Conservation (phyloP, 1,139 yeast species). For the Yamadazyma triangularis region DNA sequence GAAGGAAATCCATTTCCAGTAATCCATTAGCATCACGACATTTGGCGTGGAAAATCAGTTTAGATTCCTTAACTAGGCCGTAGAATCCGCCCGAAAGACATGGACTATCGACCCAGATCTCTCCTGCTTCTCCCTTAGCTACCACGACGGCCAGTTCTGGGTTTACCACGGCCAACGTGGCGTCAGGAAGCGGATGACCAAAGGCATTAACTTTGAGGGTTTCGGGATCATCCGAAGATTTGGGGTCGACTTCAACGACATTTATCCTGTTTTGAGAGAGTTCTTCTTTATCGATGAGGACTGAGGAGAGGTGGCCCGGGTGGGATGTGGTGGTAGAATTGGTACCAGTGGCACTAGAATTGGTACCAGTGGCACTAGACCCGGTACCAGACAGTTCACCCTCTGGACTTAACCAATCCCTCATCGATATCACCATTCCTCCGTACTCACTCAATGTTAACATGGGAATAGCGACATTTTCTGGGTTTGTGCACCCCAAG, state of each 20-base stretch:
- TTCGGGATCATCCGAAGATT: conserved; percentile 50
- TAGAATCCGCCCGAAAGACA: conserved; percentile 86
- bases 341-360: too few relatives aligned
- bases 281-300: conserved; percentile 76
- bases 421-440: conserved; percentile 87
- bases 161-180: conserved; percentile 87
- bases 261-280: conserved; percentile 74
- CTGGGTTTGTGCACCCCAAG: conserved; percentile 75
- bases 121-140: conserved; percentile 81
- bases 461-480: conserved; percentile 83
- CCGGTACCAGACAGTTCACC: conserved; percentile 24
- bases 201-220: conserved; percentile 77
- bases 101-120: conserved; percentile 93
- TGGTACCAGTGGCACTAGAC: too few relatives aligned
- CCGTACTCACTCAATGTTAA: conserved; percentile 90
- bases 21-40: conserved; percentile 68
- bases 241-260: conserved; percentile 59
- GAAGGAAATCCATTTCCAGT: conserved; percentile 70
- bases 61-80: conserved; percentile 66
- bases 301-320: conserved; percentile 60
- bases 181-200: conserved; percentile 93
- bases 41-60: conserved; percentile 74
- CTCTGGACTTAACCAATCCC: conserved; percentile 85
- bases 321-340: conserved; percentile 21
- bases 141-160: conserved; percentile 79